These are phyloP conservation scores for Crucihimalaya himalaica DNA, from an alignment of 345 rosid genomes.

Conservation along the genomic window DNA sequence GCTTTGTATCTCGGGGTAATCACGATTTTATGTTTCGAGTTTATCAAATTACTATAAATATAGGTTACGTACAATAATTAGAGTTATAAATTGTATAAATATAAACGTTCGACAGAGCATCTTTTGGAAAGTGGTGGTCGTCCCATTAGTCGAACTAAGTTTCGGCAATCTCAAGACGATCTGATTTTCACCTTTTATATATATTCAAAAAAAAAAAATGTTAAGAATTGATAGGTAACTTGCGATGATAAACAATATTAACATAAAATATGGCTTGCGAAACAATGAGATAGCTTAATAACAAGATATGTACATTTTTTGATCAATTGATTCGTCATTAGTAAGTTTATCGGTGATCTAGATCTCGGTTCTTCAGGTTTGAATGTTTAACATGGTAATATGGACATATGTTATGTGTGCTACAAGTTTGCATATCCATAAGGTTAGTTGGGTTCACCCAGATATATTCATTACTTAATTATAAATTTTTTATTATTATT, in stretches of 20 bases:
- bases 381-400: no score
- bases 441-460: no score
- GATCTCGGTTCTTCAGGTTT: no score
- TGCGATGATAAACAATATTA: slow-evolving; percentile 2
- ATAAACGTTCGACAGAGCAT: slow-evolving; percentile 58
- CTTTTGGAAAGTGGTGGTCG: slow-evolving; percentile 94
- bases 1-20: slow-evolving; percentile 51
- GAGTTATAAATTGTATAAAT: slow-evolving; percentile 24
- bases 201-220: slow-evolving; percentile 3
- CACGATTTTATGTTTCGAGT: slow-evolving; percentile 37
- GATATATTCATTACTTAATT: no score
- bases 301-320: not conserved
- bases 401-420: no score
- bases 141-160: slow-evolving; percentile 60
- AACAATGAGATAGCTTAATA: not conserved
- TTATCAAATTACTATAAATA: slow-evolving; percentile 36
- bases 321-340: no score
- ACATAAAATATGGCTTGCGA: not conserved
- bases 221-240: slow-evolving; percentile 11
- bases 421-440: no score
- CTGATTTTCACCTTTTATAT: slow-evolving; percentile 49
- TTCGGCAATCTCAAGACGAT: slow-evolving; percentile 78
- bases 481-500: no score
- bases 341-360: no score
- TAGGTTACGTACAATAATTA: slow-evolving; percentile 31